These are phyloP conservation scores for Nothopassalora personata DNA, from an alignment of 2,329 filamentous ascomycete species.

Conservation along the genomic window DNA sequence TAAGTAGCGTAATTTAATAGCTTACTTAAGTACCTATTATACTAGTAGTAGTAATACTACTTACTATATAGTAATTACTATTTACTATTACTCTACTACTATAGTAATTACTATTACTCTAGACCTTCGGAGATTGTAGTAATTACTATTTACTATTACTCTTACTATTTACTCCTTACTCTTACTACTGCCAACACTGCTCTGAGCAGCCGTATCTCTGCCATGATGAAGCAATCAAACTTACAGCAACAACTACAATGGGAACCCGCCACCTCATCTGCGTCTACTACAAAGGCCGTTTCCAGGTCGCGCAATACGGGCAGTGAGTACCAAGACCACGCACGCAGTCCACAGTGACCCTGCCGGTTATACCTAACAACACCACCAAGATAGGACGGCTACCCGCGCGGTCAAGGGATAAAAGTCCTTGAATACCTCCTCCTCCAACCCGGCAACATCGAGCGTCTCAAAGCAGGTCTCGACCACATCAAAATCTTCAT, in stretches of 20 bases:
- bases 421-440: slow-evolving; percentile 25
- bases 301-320: slow-evolving; percentile 26
- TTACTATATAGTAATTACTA: too few species aligned
- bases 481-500: background rate
- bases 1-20: too few species aligned
- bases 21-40: too few species aligned
- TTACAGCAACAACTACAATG: slow-evolving; percentile 2
- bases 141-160: too few species aligned
- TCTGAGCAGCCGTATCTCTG: background rate
- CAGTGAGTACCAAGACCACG: slow-evolving; percentile 14
- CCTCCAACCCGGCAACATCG: slow-evolving; percentile 18
- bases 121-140: too few species aligned
- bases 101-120: too few species aligned
- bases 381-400: slow-evolving; percentile 15
- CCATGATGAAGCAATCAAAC: background rate
- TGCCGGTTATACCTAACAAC: background rate
- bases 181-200: too few species aligned
- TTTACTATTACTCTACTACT: too few species aligned
- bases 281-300: slow-evolving; percentile 20
- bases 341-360: too few species aligned
- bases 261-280: slow-evolving; percentile 20
- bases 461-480: slow-evolving; percentile 13
- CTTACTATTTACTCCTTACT: too few species aligned
- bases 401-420: slow-evolving; percentile 21
- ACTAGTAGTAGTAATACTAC: too few species aligned